These are phyloP conservation scores for Porcisia deanei DNA, from an alignment of 208 protist species.

Conservation along the genomic window DNA sequence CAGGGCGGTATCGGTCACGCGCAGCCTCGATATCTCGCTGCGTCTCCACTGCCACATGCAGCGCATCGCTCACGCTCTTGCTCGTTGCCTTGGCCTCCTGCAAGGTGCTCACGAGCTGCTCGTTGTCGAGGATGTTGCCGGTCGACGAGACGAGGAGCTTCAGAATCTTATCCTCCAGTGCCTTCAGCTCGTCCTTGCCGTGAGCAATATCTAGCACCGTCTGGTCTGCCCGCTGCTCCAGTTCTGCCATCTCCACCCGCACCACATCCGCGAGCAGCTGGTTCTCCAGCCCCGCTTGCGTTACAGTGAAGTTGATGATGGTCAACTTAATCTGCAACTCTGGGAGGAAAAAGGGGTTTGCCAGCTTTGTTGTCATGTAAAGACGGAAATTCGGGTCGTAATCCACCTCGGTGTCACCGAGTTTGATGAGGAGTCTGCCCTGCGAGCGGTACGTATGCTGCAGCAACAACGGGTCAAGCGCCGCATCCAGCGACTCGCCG, in stretches of 20 bases:
- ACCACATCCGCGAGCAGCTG: conserved; percentile 94
- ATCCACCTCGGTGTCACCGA: conserved; percentile 95
- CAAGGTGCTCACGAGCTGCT: conserved; percentile 95
- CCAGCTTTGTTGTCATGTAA: conserved; percentile 96
- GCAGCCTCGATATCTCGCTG: conserved; percentile 94
- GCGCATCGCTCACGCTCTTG: conserved; percentile 87
- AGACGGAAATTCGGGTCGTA: conserved; percentile 95
- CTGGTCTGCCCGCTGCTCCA: conserved; percentile 91
- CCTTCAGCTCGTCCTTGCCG: conserved; percentile 95
- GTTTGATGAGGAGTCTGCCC: conserved; percentile 89
- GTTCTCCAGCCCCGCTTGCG: conserved; percentile 90
- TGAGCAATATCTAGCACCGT: conserved; percentile 94
- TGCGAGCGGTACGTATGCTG: conserved; percentile 94
- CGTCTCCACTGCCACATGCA: conserved; percentile 93
- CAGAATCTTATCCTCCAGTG: conserved; percentile 95
- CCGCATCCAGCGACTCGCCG: conserved; percentile 96
- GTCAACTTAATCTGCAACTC: conserved; percentile 95
- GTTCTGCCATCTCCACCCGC: conserved; percentile 90
- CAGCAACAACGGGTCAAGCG: conserved; percentile 95
- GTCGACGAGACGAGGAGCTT: conserved; percentile 90
- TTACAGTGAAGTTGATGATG: conserved; percentile 96
- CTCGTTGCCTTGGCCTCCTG: conserved; percentile 92
- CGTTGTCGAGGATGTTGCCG: conserved; percentile 97
- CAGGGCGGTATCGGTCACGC: conserved; percentile 92
- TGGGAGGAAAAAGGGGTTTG: conserved; percentile 95